phyloP scores from a whole-genome alignment of 1,139 yeast species.

The Pichia sp. region DNA sequence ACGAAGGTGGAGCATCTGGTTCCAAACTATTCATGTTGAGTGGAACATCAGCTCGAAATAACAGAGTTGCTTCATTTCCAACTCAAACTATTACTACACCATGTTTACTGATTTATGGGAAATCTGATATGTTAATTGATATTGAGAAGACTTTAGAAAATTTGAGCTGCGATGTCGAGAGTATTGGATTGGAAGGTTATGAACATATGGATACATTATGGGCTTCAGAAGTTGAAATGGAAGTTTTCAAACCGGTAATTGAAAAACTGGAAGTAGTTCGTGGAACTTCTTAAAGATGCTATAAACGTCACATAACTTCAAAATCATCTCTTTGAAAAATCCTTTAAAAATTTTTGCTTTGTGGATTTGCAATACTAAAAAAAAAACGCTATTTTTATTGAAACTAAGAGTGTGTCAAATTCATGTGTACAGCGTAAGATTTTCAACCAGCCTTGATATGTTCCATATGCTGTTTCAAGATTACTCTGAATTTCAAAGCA shows the following conservation, averaged over 20 bases:
- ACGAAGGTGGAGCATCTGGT: conserved; percentile 36
- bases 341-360: too few relatives aligned
- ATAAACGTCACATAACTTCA: too few relatives aligned
- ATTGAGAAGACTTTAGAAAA: conserved; percentile 27
- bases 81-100: conserved; percentile 35
- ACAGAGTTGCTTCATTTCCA: conserved; percentile 53
- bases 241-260: conserved; percentile 28
- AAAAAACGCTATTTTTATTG: too few relatives aligned
- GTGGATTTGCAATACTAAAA: too few relatives aligned
- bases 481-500: too few relatives aligned
- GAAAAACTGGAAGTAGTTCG: neutral
- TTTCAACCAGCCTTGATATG: too few relatives aligned
- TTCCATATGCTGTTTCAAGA: too few relatives aligned
- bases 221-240: conserved; percentile 67
- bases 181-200: conserved; percentile 42
- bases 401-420: too few relatives aligned
- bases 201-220: conserved; percentile 89
- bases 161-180: conserved; percentile 27
- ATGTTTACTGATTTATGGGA: conserved; percentile 34
- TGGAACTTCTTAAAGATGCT: too few relatives aligned
- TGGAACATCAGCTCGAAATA: conserved; percentile 25
- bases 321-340: too few relatives aligned
- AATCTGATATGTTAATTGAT: conserved; percentile 36
- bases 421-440: too few relatives aligned
- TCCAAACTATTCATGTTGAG: conserved; percentile 22